Conservation (phyloP, 495 filamentous ascomycete species). For the Penicillium coprophilum region DNA sequence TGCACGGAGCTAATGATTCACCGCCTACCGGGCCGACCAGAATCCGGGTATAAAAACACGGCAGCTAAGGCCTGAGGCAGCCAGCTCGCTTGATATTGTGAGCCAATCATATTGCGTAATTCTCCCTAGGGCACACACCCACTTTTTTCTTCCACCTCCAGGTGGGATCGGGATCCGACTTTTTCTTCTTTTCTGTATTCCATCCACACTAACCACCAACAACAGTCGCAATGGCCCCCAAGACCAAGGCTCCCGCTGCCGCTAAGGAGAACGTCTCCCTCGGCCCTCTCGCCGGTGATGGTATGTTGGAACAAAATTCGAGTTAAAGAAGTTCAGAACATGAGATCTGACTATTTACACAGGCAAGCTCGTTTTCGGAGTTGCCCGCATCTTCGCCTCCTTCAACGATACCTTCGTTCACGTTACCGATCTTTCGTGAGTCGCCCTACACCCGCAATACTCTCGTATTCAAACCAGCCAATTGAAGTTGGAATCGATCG, state of each 20-base stretch:
- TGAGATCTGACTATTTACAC: conserved; percentile 11
- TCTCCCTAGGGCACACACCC: conserved; percentile 48
- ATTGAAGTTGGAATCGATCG: conserved; percentile 6
- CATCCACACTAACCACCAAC: conserved; percentile 43
- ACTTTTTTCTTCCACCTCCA: conserved; percentile 31
- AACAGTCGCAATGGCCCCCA: conserved; percentile 63
- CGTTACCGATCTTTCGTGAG: conserved; percentile 96
- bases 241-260: conserved; percentile 76
- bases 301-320: conserved; percentile 45
- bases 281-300: conserved; percentile 89
- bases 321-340: background rate
- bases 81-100: conserved; percentile 33
- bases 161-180: conserved; percentile 14
- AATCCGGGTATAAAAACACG: conserved; percentile 9
- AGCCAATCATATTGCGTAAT: conserved; percentile 32
- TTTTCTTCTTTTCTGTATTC: conserved; percentile 42
- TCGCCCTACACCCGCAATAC: conserved; percentile 28
- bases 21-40: conserved; percentile 40
- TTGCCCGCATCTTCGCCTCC: conserved; percentile 98
- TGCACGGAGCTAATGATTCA: conserved; percentile 20
- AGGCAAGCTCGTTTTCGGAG: conserved; percentile 98
- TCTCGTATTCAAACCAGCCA: conserved; percentile 3
- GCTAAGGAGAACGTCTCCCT: conserved; percentile 97
- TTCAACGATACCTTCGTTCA: conserved; percentile 99
- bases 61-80: conserved; percentile 18